Evolutionary conservation across 306 rosid genomes (phyloP).

Genomic region (Crotalaria pallida): DNA sequence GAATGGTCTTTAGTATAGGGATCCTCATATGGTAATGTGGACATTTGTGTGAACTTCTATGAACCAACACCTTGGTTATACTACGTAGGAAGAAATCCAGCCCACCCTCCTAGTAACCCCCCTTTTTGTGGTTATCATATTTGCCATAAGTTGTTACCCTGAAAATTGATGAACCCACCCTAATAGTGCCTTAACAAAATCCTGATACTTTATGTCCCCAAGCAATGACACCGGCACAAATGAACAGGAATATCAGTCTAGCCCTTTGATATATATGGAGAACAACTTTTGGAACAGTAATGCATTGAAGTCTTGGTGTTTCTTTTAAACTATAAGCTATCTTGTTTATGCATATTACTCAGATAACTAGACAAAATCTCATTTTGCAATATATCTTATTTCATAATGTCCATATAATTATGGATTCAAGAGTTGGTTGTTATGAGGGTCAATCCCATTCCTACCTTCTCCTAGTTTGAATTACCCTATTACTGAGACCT

Average conservation of each 20-base stretch:
- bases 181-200: background rate
- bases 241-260: background rate
- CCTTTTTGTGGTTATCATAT: background rate
- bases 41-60: background rate
- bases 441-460: background rate
- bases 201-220: background rate
- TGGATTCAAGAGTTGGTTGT: background rate
- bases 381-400: background rate
- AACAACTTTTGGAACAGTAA: background rate
- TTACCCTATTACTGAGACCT: background rate
- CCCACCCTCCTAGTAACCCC: background rate
- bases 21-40: background rate
- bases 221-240: background rate
- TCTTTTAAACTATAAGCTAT: background rate
- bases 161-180: background rate
- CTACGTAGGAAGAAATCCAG: background rate
- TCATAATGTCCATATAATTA: background rate
- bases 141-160: background rate
- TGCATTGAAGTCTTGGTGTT: background rate
- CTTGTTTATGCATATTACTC: background rate
- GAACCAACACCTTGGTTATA: background rate
- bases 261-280: background rate
- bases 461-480: background rate
- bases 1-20: background rate
- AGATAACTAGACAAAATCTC: background rate